Conservation (phyloP, 495 filamentous ascomycete species). For the Penicillium simplicissimum region DNA sequence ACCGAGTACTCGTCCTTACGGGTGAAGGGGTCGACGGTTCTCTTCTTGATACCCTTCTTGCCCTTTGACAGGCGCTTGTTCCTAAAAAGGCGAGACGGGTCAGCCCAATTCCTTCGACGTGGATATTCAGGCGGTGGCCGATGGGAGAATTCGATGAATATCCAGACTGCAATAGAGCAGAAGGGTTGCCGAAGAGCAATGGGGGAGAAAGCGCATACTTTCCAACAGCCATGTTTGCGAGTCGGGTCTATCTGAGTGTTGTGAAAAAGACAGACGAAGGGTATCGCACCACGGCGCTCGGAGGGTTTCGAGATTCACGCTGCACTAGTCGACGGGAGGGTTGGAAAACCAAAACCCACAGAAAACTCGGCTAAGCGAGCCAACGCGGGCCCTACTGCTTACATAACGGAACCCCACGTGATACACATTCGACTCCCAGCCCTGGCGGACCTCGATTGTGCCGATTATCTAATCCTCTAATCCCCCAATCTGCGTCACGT, state of each 20-base stretch:
- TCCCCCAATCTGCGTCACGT: neutral
- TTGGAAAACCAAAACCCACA: slow-evolving; percentile 49
- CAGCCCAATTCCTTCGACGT: slow-evolving; percentile 11
- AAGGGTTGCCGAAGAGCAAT: slow-evolving; percentile 9
- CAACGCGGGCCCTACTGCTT: slow-evolving; percentile 33
- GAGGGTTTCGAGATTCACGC: slow-evolving; percentile 42
- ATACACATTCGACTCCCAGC: slow-evolving; percentile 21
- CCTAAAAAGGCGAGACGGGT: slow-evolving; percentile 53
- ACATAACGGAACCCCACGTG: slow-evolving; percentile 26
- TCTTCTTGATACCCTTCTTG: slow-evolving; percentile 99
- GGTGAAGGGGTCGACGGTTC: slow-evolving; percentile 92
- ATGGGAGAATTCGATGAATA: neutral
- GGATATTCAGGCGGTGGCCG: neutral
- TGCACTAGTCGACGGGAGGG: slow-evolving; percentile 40
- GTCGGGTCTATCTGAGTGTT: slow-evolving; percentile 44
- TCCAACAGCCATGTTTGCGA: slow-evolving; percentile 89
- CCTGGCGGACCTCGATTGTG: neutral
- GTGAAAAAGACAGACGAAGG: slow-evolving; percentile 46
- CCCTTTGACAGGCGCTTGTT: slow-evolving; percentile 99
- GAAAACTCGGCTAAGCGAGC: slow-evolving; percentile 54
- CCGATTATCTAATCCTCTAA: neutral
- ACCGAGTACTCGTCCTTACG: slow-evolving; percentile 98
- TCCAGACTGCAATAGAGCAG: slow-evolving; percentile 9
- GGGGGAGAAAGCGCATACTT: slow-evolving; percentile 61
- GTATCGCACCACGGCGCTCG: slow-evolving; percentile 44